These are phyloP conservation scores for Fusarium clavum DNA, from an alignment of 2,329 filamentous ascomycete species.

Conservation along the genomic window DNA sequence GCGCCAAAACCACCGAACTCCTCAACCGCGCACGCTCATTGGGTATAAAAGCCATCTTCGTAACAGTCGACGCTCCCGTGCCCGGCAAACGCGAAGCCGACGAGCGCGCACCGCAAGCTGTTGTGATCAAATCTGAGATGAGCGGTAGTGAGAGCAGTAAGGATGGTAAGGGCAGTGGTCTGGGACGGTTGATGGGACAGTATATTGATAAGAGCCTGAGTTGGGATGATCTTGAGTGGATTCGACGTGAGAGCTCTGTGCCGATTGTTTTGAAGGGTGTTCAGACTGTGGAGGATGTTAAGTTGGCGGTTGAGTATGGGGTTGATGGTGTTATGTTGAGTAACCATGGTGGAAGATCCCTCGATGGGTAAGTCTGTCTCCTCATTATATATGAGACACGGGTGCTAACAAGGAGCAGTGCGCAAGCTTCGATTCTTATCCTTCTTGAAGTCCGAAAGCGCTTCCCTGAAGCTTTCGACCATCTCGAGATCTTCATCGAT, in stretches of 20 bases:
- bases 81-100: conserved; percentile 68
- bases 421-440: conserved; percentile 61
- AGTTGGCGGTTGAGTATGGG: conserved; percentile 60
- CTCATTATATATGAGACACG: accelerated
- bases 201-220: conserved; percentile 64
- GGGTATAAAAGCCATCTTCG: conserved; percentile 63
- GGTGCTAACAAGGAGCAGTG: conserved; percentile 20
- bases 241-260: conserved; percentile 57
- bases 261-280: conserved; percentile 69
- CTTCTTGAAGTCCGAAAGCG: conserved; percentile 62
- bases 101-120: conserved; percentile 61
- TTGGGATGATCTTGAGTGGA: conserved; percentile 66
- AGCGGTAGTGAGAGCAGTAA: conserved; percentile 58
- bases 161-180: conserved; percentile 64
- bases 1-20: conserved; percentile 59
- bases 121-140: conserved; percentile 53
- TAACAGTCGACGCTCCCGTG: conserved; percentile 68
- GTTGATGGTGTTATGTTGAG: conserved; percentile 66
- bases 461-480: conserved; percentile 61
- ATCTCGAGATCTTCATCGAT: conserved; percentile 65
- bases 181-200: conserved; percentile 63
- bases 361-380: conserved; percentile 56
- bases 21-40: conserved; percentile 54
- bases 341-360: conserved; percentile 68
- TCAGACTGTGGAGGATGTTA: conserved; percentile 67